Base-by-base conservation (phyloP, 768 basidiomycete species). In the Imleria badia region DNA sequence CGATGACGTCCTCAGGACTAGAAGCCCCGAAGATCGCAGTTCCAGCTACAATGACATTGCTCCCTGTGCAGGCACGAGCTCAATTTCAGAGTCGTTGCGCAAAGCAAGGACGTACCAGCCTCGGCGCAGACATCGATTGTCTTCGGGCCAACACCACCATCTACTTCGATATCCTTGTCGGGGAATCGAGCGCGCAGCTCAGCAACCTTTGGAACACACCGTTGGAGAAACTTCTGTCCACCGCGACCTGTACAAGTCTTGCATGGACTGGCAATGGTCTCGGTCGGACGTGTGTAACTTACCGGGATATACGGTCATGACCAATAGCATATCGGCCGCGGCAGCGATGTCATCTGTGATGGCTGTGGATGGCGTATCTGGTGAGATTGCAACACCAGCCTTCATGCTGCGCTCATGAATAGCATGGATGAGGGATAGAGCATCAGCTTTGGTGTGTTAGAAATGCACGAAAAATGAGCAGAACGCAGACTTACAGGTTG, bases 241-340 rank as follows among this genome's bases (percentile, higher is more conserved):
- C 97, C 97, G 7, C 85, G 85, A 36, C 96, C 90, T 91, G 49
- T 8, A 26, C 50, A 17, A 45, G 36, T 30, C 45, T 43, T 31
- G 46, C 43, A 45, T 36, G 23, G 22, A 38, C 42, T n/a, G 58
- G 17, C 33, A 19, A 45, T 23, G 39, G 34, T 38, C 23, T 29
- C 22, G 33, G 26, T 41, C 6, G 19, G 17, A 30, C 42, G 41
- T 15, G 30, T 23, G 14, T n/a, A 29, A 49, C 65, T 45, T 60
- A 88, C 90, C 96, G 42, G 95, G 96, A 66, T 92, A 87, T 23
- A 99, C 95, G 10, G 96, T 98, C 96, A 98, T 98, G 63, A 98
- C 95, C 57, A 98, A 84, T 33, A 98, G 81, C 91, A 98, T 92
- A 69, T 98, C 95, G 6, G 88, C 94, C 6, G 82, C 82, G 13